Evolutionary conservation across 225 moss, liverwort and hornwort genomes (phyloP).

Genomic region (Antitrichia curtipendula): DNA sequence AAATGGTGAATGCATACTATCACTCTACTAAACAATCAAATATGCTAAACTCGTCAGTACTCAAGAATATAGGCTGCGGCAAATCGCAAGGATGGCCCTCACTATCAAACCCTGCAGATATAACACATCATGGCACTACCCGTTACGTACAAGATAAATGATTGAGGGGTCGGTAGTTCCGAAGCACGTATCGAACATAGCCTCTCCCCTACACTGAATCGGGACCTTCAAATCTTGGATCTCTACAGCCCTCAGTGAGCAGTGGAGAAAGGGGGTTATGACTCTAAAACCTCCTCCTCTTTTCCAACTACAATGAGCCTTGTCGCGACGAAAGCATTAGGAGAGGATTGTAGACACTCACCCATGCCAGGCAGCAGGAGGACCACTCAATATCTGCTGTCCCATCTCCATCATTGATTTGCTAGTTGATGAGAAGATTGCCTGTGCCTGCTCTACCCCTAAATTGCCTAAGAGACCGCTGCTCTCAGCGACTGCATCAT

Average conservation of each 20-base stretch:
- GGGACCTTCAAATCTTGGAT: not conserved
- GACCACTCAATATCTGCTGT: constrained; percentile 64
- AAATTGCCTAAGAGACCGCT: constrained; percentile 30
- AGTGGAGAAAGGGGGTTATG: too few species aligned
- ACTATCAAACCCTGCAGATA: not conserved
- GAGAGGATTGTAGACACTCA: constrained; percentile 15
- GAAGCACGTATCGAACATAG: not conserved
- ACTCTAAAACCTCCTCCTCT: not conserved
- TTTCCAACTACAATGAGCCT: not conserved
- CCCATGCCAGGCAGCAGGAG: constrained; percentile 98
- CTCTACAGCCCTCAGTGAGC: not conserved
- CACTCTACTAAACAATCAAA: not conserved
- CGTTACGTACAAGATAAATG: not conserved
- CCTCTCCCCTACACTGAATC: not conserved
- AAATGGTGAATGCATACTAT: not conserved
- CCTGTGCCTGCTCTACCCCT: constrained; percentile 62
- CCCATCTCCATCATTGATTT: constrained; percentile 82
- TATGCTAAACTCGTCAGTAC: not conserved
- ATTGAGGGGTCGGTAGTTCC: not conserved
- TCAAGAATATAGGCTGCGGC: not conserved
- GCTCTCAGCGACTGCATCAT: constrained; percentile 29
- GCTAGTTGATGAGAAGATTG: constrained; percentile 66
- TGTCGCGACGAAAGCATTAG: not conserved
- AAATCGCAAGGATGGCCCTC: not conserved
- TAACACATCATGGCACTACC: constrained; percentile 3